phyloP scores from a whole-genome alignment of 306 rosid genomes.

The Echinosophora koreensis region DNA sequence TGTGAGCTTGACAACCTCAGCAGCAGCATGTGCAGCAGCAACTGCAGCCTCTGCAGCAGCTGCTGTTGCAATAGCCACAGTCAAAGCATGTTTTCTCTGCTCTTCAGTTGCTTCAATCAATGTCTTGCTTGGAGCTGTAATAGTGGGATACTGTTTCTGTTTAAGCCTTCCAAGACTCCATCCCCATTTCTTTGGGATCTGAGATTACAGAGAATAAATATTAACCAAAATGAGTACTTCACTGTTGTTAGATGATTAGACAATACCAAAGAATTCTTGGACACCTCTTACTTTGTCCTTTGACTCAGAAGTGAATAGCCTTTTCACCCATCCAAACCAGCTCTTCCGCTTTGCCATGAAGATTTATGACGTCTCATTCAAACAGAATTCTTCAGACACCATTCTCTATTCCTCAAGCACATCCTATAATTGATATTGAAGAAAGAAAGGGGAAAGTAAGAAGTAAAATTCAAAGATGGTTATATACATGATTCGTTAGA shows the following conservation, averaged over 20 bases:
- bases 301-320: slow-evolving; percentile 59
- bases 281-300: slow-evolving; percentile 57
- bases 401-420: slow-evolving; percentile 35
- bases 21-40: slow-evolving; percentile 90
- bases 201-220: slow-evolving; percentile 19
- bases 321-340: slow-evolving; percentile 85
- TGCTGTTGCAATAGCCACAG: slow-evolving; percentile 82
- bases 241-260: neutral
- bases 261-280: slow-evolving; percentile 1
- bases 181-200: slow-evolving; percentile 66
- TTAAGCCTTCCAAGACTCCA: slow-evolving; percentile 67
- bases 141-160: slow-evolving; percentile 57
- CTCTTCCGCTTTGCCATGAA: slow-evolving; percentile 71
- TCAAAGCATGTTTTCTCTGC: slow-evolving; percentile 82
- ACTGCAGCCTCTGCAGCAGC: slow-evolving; percentile 93
- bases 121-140: slow-evolving; percentile 57
- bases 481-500: slow-evolving; percentile 10
- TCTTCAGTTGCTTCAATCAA: slow-evolving; percentile 72
- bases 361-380: slow-evolving; percentile 48
- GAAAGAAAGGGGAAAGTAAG: slow-evolving; percentile 9
- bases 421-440: slow-evolving; percentile 37
- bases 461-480: slow-evolving; percentile 26
- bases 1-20: slow-evolving; percentile 84
- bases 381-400: slow-evolving; percentile 43
- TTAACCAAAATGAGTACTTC: slow-evolving; percentile 18